Evolutionary conservation across 2,329 filamentous ascomycete genomes (phyloP), one percentile per base, ranked within the genome.

Genomic region (Amauroascus verrucosus): DNA sequence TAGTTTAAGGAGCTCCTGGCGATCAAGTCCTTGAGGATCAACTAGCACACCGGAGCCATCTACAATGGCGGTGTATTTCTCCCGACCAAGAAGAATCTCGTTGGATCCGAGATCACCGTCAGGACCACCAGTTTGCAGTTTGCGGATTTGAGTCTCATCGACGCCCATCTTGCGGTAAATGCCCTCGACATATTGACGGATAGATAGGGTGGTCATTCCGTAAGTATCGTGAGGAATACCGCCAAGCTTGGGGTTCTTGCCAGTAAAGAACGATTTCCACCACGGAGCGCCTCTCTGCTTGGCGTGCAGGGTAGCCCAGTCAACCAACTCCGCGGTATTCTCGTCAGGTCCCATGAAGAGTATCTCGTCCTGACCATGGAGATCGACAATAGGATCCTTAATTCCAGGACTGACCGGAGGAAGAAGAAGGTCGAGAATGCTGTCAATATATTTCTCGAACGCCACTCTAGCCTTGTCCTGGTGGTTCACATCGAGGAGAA

Each of bases 221-320:
- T 98, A 98, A 38, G 77, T 74, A 68, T 98, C 93, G 71, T 98
- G 93, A 35, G 93, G 93, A 61, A 98, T 98, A 66, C 93, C 93
- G 58, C 93, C 93, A 13, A 98, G 80, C 71, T 86, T 93, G 51
- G 89, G 93, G 62, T 88, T 95, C 79, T 98, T 98, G 65, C 93
- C 93, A 1, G 93, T 98, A 78, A 98, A 98, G 81, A 98, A 98
- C 0, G 93, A 98, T 78, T 98, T 98, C 93, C 93, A 98, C 88
- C 91, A 98, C 26, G 89, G 88, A 3, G 93, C 93, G 44, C 89
- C 89, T 62, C 93, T 84, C 57, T 76, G 75, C 50, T 88, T 82
- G 56, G 93, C 93, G 70, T 98, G 93, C 70, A 93, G 85, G 1
- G 93, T 98, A n/a, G 93, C 93, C 93, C 93, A 98, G 72, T 98